Evolutionary conservation across 495 filamentous ascomycete genomes (phyloP), one percentile per base, ranked within the genome.

Genomic region (Daldinia caldariorum): DNA sequence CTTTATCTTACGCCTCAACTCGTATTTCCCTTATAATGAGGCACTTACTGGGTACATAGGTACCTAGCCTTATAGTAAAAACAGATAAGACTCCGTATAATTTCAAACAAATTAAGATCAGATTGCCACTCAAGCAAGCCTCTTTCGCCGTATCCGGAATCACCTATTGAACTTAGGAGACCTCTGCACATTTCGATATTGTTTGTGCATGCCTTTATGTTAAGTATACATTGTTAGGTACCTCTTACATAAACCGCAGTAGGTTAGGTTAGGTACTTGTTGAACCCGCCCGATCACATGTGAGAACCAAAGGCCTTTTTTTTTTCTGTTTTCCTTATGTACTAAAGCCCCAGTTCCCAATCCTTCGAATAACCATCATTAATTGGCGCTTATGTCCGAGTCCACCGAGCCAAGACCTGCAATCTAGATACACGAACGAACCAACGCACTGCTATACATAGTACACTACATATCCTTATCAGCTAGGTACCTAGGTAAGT

Each of bases 141-240:
- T 32, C 49, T 31, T 53, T 35, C 26, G 1, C 29, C 49, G 26
- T 53, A 31, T 53, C 49, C 49, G 49, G 22, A 32, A 29, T n/a
- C n/a, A n/a, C n/a, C n/a, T n/a, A n/a, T n/a, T n/a, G n/a, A n/a
- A n/a, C n/a, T n/a, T n/a, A n/a, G n/a, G n/a, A n/a, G n/a, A n/a
- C n/a, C n/a, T n/a, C n/a, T n/a, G n/a, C n/a, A n/a, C 8, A 70
- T 57, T 65, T 70, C 67, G 39, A 65, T 60, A n/a, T 14, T 14
- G 49, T 47, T 55, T 47, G 43, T 22, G n/a, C n/a, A 35, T 35
- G 7, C 26, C 26, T 26, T 26, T 18, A 32, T 29, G 8, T 26
- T 39, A 56, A 12, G 56, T 34, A 32, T 41, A 5, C 20, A 58
- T 12, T 39, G 20, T n/a, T n/a, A n/a, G n/a, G n/a, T 26, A 26